Evolutionary conservation across 2,329 filamentous ascomycete genomes (phyloP), one percentile per base, ranked within the genome.

Genomic region (Pseudogymnoascus sp.): DNA sequence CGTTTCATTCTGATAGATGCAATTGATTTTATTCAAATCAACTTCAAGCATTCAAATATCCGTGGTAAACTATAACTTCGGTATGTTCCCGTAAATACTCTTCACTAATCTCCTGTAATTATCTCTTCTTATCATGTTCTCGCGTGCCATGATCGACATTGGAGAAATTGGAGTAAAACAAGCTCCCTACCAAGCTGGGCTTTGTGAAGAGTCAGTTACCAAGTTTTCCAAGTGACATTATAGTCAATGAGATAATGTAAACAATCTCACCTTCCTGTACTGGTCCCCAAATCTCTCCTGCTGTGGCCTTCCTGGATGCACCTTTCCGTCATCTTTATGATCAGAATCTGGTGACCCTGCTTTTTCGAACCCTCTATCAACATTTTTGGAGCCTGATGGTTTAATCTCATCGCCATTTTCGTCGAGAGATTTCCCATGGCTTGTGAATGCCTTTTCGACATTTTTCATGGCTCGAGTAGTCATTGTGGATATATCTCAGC

Each of bases 231-330:
- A 20, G 30, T 32, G 5, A 6, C 25, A 18, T 16, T 54, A 28
- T 14, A 32, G 25, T 14, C 28, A 54, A 32, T 8, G 47, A 11
- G 25, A 30, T n/a, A 30, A 16, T 16, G 28, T 22, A 14, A 18
- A 14, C 28, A 32, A 32, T 16, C 47, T 54, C 16, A 54, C 47
- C 47, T 54, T 54, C 28, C 47, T 54, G 28, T 38, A 58, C 32
- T 58, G 57, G 25, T 58, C 57, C 7, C 57, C 57, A 38, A 38
- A 58, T 20, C 22, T 58, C 57, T 58, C 57, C 20, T 58, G 32
- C n/a, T 58, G 57, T 54, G 28, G 6, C 28, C 25, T 54, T 54
- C 47, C 28, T 54, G 47, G 47, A 54, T 54, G 47, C n/a, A 54
- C 47, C 1, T 11, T 18, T 6, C 16, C 47, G 14, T 54, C 47